Evolutionary conservation across 805 yeast species (phyloP).

Genomic region (Starmerella riodocensis): DNA sequence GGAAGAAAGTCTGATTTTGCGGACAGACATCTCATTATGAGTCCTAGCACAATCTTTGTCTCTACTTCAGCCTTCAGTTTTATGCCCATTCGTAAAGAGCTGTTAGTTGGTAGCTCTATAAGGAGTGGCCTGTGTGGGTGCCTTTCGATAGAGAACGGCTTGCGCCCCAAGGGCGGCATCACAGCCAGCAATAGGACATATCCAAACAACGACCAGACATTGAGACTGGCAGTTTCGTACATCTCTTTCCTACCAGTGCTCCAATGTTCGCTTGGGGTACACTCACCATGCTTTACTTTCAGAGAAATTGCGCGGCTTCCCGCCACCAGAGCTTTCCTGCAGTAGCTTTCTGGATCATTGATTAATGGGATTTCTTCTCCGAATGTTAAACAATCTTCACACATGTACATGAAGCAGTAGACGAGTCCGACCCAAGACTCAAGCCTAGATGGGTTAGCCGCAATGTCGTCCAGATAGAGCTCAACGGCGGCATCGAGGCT

Average conservation of each 20-base stretch:
- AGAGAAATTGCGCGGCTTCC: constrained; percentile 12
- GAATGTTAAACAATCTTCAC: constrained; percentile 59
- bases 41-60: constrained; percentile 1
- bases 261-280: too few relatives aligned
- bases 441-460: constrained; percentile 50
- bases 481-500: constrained; percentile 65
- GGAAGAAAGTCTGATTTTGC: constrained; percentile 2
- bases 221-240: neutral
- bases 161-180: constrained; percentile 9
- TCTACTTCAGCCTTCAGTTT: neutral
- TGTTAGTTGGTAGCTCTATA: constrained; percentile 4
- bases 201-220: constrained; percentile 6
- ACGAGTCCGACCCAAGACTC: constrained; percentile 85
- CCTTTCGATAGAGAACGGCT: neutral
- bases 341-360: constrained; percentile 9
- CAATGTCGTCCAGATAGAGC: constrained; percentile 51
- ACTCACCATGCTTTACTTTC: too few relatives aligned
- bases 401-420: constrained; percentile 60
- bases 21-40: constrained; percentile 8
- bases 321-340: constrained; percentile 13
- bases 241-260: constrained; percentile 40
- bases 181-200: constrained; percentile 9
- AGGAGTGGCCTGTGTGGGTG: constrained; percentile 8
- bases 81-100: constrained; percentile 7
- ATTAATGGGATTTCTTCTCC: constrained; percentile 9